Evolutionary conservation across 352 stramenopile genomes (phyloP), one percentile per base, ranked within the genome.

Genomic region (Lagenidium sp.): DNA sequence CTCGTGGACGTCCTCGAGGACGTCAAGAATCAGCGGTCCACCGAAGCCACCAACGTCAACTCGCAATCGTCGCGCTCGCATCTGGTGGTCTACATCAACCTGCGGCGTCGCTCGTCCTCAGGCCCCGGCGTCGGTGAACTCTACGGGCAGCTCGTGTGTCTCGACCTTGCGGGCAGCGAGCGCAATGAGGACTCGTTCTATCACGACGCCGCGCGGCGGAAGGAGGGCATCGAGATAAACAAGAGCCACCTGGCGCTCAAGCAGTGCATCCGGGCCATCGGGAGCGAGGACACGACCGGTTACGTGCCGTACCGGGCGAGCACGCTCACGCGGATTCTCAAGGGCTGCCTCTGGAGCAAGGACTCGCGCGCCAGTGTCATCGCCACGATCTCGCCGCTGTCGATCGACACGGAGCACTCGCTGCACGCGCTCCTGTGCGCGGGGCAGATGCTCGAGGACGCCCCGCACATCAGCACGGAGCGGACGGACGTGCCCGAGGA

Each of bases 161-260:
- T 87, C n/a, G 74, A 87, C 52, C 60, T 87, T 15, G 71, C 74
- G 3, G 74, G 75, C 1, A 90, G 73, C 16, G 82, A 94, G 38
- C 76, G 79, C 44, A 82, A 82, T 11, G 69, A 80, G 47, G 82
- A 94, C 35, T 75, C 76, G 35, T 85, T 86, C 21, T 70, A 86
- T 38, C 81, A 94, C 35, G 63, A 83, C 28, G 71, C 78, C 18
- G 66, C 76, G 7, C 66, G 76, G 6, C 67, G 71, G 23, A 85
- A 82, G 39, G 78, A 94, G 45, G 65, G 58, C 1, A 79, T 81
- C 19, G 74, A 89, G 43, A 93, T 94, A 59, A 94, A 94, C 53
- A 82, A 83, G 49, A 89, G 72, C 36, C 70, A 89, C 22, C 43
- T 88, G 40, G 77, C 77, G 16, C 49, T 94, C 16, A 94, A 94